Base-by-base conservation (phyloP, 257 asterid genomes). In the Striga asiatica region DNA sequence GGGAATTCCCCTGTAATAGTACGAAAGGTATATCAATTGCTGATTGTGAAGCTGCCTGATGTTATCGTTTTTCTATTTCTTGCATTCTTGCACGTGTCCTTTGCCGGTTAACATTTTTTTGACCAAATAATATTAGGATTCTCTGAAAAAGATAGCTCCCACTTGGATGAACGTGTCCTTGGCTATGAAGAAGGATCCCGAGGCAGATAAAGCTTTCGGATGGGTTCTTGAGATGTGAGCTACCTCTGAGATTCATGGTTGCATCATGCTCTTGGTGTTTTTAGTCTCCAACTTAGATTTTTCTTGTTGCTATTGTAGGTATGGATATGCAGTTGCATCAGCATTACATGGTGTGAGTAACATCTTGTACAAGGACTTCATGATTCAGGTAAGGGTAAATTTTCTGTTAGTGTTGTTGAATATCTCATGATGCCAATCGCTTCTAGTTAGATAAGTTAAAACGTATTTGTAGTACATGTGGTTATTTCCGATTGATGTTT, bases 141-240 rank as follows among this genome's bases (percentile, higher is more conserved):
- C 79, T 61, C 74, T 87, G 46, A 71, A 67, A 66, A 82, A 76
- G 74, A 87, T 91, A 34, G 97, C 98, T 67, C 95, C 97, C 1
- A 82, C 97, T 50, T 88, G 98, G 98, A 92, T 92, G 98, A 84
- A 92, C 66, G 81, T 92, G 57, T 92, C 98, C 11, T 66, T 92
- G 63, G 88, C 89, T 24, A 88, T 92, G 98, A 92, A 88, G 79
- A 84, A 82, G 75, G 97, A 92, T 70, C 88, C 93, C 3, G 89
- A 82, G 68, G 69, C 95, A 31, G 98, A 92, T 72, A 92, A 88
- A 66, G 79, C 88, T 55, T 92, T 92, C 67, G 98, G 98, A 56
- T 92, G 98, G 97, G 98, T 91, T 43, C 97, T 91, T 51, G 98
- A 91, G 81, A 91, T 91, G 97, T 86, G 78, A 75, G 76, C 42